Conservation (phyloP, 257 asterid genomes). For the Nicotiana noctiflora region DNA sequence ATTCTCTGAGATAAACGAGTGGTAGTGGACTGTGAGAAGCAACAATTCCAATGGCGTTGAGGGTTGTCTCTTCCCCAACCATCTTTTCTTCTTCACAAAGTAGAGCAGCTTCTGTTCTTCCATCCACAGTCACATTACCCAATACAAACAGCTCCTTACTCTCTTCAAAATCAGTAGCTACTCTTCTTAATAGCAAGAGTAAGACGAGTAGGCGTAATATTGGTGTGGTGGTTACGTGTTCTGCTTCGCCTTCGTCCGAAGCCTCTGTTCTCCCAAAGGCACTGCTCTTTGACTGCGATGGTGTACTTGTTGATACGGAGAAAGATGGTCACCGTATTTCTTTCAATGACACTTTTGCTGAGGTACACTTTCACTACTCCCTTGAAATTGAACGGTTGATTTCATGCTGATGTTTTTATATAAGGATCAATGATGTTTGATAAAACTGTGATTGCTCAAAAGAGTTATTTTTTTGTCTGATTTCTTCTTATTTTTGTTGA, state of each 20-base stretch:
- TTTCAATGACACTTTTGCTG: conserved; percentile 87
- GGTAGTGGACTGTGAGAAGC: background rate
- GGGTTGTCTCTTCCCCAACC: conserved; percentile 9
- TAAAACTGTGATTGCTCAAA: background rate
- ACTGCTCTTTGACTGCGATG: conserved; percentile 91
- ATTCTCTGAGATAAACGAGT: background rate
- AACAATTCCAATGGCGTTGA: conserved; percentile 26
- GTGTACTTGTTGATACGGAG: conserved; percentile 96
- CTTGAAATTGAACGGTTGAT: background rate
- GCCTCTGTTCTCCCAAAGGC: conserved; percentile 51
- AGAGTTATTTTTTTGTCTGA: background rate
- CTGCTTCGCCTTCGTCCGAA: conserved; percentile 29
- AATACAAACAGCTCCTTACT: background rate
- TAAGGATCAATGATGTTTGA: background rate
- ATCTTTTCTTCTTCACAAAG: conserved; percentile 14
- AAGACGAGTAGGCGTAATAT: background rate
- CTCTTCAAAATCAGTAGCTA: background rate
- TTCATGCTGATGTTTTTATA: background rate
- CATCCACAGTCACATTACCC: conserved; percentile 8
- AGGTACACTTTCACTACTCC: conserved; percentile 27
- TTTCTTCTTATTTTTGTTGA: background rate
- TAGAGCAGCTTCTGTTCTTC: background rate
- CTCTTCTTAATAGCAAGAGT: background rate
- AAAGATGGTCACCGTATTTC: conserved; percentile 97
- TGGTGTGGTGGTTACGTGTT: conserved; percentile 20